Evolutionary conservation across 192 early-diverging fungal genomes (phyloP).

Genomic region (Globomyces pollinis-pini): DNA sequence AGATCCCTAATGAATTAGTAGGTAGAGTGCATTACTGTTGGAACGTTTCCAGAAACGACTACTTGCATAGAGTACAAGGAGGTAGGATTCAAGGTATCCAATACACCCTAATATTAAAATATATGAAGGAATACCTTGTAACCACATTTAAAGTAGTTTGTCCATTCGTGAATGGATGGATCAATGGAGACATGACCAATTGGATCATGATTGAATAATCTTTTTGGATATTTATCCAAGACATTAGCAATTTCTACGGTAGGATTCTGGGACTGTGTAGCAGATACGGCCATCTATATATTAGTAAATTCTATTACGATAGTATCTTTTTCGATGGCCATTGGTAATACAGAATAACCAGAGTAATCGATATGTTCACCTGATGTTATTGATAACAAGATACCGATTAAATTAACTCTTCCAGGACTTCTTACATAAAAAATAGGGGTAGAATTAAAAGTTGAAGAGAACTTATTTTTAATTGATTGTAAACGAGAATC

Average conservation of each 20-base stretch:
- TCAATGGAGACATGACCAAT: slow-evolving; percentile 77
- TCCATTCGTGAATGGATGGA: slow-evolving; percentile 65
- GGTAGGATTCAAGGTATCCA: too few species aligned
- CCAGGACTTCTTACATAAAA: too few species aligned
- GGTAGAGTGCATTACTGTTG: too few species aligned
- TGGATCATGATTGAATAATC: slow-evolving; percentile 42
- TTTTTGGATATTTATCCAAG: slow-evolving; percentile 42
- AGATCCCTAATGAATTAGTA: too few species aligned
- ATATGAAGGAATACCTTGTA: slow-evolving; percentile 66
- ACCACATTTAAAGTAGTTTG: slow-evolving; percentile 88
- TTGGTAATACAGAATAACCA: slow-evolving; percentile 91
- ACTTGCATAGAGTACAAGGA: slow-evolving; percentile 58
- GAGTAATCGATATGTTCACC: slow-evolving; percentile 96
- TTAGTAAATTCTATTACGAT: too few species aligned
- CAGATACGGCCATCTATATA: slow-evolving; percentile 15
- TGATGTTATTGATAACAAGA: too few species aligned
- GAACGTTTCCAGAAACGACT: slow-evolving; percentile 76
- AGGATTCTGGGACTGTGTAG: slow-evolving; percentile 11
- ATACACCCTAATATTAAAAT: slow-evolving; percentile 27
- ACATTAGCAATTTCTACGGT: slow-evolving; percentile 49
- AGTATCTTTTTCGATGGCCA: slow-evolving; percentile 82
- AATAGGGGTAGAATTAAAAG: too few species aligned
- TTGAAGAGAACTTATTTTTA: too few species aligned
- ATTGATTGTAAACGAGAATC: too few species aligned
- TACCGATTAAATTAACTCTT: too few species aligned